Evolutionary conservation across 768 basidiomycete genomes (phyloP).

Genomic region (Clathrus columnatus): DNA sequence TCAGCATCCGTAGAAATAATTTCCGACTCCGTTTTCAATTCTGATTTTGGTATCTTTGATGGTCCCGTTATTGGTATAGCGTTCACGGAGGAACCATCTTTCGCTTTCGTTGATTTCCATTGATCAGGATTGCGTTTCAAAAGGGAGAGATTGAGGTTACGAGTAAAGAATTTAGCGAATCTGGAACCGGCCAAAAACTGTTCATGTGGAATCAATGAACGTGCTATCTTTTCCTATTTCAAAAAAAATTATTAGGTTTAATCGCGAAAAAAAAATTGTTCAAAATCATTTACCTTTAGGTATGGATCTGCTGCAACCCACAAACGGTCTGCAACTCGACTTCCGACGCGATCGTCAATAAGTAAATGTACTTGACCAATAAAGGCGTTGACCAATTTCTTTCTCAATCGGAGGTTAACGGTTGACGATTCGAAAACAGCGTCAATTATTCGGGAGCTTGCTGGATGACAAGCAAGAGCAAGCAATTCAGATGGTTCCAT

Average conservation of each 20-base stretch:
- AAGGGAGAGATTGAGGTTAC: conserved; percentile 69
- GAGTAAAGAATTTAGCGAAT: conserved; percentile 82
- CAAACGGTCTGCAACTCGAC: conserved; percentile 81
- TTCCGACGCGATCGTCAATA: conserved; percentile 86
- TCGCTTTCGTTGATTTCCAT: conserved; percentile 69
- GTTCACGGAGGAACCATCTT: conserved; percentile 10
- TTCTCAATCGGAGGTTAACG: conserved; percentile 54
- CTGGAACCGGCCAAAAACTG: conserved; percentile 63
- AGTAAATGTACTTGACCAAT: conserved; percentile 73
- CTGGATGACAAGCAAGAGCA: conserved; percentile 52
- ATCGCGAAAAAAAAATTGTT: conserved; percentile 4
- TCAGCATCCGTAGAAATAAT: conserved; percentile 12
- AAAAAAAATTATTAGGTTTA: not conserved
- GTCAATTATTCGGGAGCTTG: conserved; percentile 73
- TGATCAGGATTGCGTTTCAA: conserved; percentile 72
- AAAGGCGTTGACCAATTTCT: conserved; percentile 63
- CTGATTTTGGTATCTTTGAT: conserved; percentile 10
- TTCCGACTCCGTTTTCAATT: conserved; percentile 8
- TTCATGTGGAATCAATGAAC: conserved; percentile 65
- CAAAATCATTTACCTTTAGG: conserved; percentile 57
- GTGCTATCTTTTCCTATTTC: conserved; percentile 82
- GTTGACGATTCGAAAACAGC: conserved; percentile 56
- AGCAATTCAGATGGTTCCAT: conserved; percentile 53
- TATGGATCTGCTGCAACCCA: conserved; percentile 91
- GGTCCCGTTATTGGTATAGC: not conserved